Percentiles rank a stretch among this genome's conserved stretches.
phyloP scores from a whole-genome alignment of 352 stramenopile species.

The Globisporangium cylindrosporum region DNA sequence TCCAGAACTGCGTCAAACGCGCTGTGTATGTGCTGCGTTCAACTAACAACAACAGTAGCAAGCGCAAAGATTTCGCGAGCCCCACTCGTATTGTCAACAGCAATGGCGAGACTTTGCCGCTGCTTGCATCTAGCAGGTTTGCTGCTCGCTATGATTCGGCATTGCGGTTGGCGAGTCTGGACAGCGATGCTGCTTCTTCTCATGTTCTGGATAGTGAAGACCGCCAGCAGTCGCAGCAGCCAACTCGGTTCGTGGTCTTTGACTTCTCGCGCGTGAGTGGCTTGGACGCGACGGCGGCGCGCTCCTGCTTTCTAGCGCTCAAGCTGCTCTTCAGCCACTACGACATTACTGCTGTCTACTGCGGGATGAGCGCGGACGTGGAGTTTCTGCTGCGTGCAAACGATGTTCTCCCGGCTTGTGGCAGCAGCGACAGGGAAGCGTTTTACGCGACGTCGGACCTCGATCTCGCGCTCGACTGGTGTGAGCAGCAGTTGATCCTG shows the following conservation, averaged over 20 bases:
- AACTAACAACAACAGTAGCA: not conserved
- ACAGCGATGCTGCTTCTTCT: constrained; percentile 22
- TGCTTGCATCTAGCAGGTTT: constrained; percentile 19
- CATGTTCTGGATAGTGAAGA: not conserved
- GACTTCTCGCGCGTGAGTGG: constrained; percentile 79
- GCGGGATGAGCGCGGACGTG: constrained; percentile 50
- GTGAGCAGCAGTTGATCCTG: constrained; percentile 59
- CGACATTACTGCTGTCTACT: constrained; percentile 56
- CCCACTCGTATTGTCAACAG: not conserved
- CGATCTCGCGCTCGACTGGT: constrained; percentile 61
- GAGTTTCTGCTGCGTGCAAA: constrained; percentile 60
- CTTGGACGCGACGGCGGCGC: constrained; percentile 71
- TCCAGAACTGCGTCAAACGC: constrained; percentile 65
- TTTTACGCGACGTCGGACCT: constrained; percentile 45
- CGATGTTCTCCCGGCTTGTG: constrained; percentile 32
- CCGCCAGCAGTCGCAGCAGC: not conserved
- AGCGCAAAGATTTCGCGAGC: not conserved
- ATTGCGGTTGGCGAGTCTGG: constrained; percentile 38
- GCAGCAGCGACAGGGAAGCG: constrained; percentile 14
- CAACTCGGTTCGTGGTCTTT: constrained; percentile 69
- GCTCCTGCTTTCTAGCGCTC: constrained; percentile 66
- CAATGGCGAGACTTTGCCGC: constrained; percentile 25
- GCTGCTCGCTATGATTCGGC: constrained; percentile 7
- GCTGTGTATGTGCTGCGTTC: constrained; percentile 45
- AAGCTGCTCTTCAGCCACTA: constrained; percentile 57